Percentiles rank a stretch among this genome's conserved stretches.
Evolutionary conservation across 1,284 basidiomycete species (phyloP).

Genomic region (Mycosarcoma maydis): DNA sequence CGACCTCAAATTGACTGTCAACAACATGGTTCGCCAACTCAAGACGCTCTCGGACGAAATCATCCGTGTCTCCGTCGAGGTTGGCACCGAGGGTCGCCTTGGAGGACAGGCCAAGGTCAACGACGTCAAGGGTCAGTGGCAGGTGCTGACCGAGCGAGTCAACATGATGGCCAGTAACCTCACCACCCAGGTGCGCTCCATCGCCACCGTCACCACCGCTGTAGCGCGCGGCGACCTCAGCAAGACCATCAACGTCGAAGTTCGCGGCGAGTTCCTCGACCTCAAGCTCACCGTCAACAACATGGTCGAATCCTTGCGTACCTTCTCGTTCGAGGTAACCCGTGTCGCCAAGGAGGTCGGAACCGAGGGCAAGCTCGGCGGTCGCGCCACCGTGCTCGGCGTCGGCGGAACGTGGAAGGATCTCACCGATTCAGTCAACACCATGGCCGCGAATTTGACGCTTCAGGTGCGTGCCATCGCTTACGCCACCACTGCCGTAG

Average conservation of each 20-base stretch:
- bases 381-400: conserved; percentile 66
- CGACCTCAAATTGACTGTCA: conserved; percentile 76
- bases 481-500: conserved; percentile 93
- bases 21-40: conserved; percentile 67
- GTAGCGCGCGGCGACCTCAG: conserved; percentile 65
- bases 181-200: conserved; percentile 83
- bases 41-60: conserved; percentile 66
- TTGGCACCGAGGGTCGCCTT: conserved; percentile 88
- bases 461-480: conserved; percentile 95
- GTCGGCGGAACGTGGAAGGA: conserved; percentile 71
- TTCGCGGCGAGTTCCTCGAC: conserved; percentile 65
- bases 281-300: conserved; percentile 67
- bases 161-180: conserved; percentile 74
- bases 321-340: conserved; percentile 67
- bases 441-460: conserved; percentile 77
- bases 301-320: conserved; percentile 67
- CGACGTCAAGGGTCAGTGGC: conserved; percentile 69
- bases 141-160: conserved; percentile 67
- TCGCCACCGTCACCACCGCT: conserved; percentile 64
- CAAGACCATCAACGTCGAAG: conserved; percentile 67
- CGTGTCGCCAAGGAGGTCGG: conserved; percentile 67
- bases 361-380: conserved; percentile 67
- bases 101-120: conserved; percentile 85
- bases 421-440: conserved; percentile 80
- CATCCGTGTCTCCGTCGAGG: conserved; percentile 80